Conservation (phyloP, 1,284 basidiomycete genomes). For the Rugiboletus extremiorientalis region DNA sequence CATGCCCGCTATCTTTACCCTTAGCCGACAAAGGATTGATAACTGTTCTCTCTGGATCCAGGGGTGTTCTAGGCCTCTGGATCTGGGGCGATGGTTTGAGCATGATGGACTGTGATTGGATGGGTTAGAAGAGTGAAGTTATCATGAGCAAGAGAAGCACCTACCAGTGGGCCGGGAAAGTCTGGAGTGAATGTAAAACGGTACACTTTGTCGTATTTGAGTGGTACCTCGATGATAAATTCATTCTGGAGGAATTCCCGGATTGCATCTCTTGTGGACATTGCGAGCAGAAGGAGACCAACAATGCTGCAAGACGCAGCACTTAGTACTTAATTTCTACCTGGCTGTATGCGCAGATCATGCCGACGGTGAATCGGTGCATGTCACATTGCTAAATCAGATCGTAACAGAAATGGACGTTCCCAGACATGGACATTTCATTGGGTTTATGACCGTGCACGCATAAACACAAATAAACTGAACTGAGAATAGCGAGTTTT, state of each 20-base stretch:
- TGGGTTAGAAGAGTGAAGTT: too few relatives aligned
- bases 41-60: too few relatives aligned
- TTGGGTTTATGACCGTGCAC: not conserved
- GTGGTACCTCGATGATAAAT: not conserved
- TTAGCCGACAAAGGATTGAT: too few relatives aligned
- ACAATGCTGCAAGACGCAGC: too few relatives aligned
- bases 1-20: too few relatives aligned
- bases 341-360: too few relatives aligned
- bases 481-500: not conserved
- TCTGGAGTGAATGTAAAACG: not conserved
- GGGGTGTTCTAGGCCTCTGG: not conserved
- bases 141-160: not conserved
- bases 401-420: not conserved
- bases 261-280: constrained; percentile 55
- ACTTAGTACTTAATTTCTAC: too few relatives aligned
- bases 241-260: not conserved
- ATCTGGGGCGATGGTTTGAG: not conserved
- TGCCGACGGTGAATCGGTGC: not conserved
- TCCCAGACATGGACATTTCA: not conserved
- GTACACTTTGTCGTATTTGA: not conserved
- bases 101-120: not conserved
- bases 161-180: not conserved
- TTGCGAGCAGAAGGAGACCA: constrained; percentile 36
- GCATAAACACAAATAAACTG: not conserved
- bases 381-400: too few relatives aligned